Base-by-base conservation (phyloP, 371 early-diverging fungal genomes). In the Racocetra persica region DNA sequence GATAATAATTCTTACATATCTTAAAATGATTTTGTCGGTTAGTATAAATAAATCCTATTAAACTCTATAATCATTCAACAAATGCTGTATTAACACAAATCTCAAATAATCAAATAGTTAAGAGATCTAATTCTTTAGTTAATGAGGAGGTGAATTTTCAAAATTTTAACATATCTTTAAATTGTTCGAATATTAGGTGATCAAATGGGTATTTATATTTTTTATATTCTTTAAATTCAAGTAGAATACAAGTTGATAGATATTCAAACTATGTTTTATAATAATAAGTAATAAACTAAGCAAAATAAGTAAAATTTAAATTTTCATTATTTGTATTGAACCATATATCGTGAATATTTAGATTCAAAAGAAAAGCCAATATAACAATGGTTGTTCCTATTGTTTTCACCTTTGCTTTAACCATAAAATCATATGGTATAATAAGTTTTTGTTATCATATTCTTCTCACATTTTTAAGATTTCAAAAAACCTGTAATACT, bases 211-310 rank as follows among this genome's bases (percentile, higher is more conserved):
- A 14, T 28, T 38, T 3, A 62, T 62, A 26, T 41, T 62, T 5
- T 22, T 26, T 28, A 62, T 41, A 76, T 22, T 76, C 20, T 62
- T 76, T 49, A 36, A 76, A 41, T 18, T 76, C 76, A n/a, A 76
- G 57, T 36, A 74, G 24, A 32, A 74, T 55, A n/a, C 74, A 28
- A 1, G 6, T 74, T 74, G 49, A 63, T 41, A 45, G 16, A n/a
- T 41, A 2, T 6, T 62, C 45, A 75, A 75, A 41, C 63, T 32
- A 76, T 18, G 18, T 63, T n/a, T 60, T 62, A 60, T 75, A 75
- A 41, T 75, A 75, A 62, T 75, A 75, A 11, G n/a, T 63, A 45
- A 76, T 36, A 16, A 18, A 76, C 28, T 24, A 2, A 11, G n/a
- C 63, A 20, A 76, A 4, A 13, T 28, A 60, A 18, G 76, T 59